Evolutionary conservation across 139 green algal species (phyloP), one percentile per base, ranked within the genome.

Genomic region (Axilococcus clingmanii): DNA sequence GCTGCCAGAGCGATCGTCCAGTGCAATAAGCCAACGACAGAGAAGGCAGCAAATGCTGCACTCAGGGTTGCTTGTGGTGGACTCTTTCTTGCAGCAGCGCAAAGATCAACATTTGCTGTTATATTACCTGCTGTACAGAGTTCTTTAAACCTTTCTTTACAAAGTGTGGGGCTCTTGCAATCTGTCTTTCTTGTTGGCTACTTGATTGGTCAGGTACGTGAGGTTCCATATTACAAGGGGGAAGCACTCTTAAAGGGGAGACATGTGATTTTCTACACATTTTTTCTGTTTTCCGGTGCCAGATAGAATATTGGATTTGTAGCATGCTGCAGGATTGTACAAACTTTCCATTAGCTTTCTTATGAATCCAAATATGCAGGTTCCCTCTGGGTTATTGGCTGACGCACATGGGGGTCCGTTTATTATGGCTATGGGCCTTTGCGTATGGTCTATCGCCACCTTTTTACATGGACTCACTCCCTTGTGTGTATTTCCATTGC

Each of bases 141-240:
- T 15, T 33, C 63, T 40, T 71, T 73, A 16, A 29, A 44, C 16
- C 52, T 74, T 14, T 49, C 11, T 17, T 43, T 71, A 40, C 34
- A 55, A 4, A 43, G 80, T 47, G 48, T 84, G 51, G 77, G 77
- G 0, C 25, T 72, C 4, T 19, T 77, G 17, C 72, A 86, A 38
- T 66, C 65, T 1, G 54, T 75, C 34, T 74, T 81, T 54, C 63
- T 88, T 30, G 23, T 43, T 19, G 76, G 75, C 0, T 88, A 88
- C 52, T 25, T 87, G 17, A 20, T 68, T n/a, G 77, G 77, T 0
- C 80, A 87, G 68, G 48, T 85, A 23, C 2, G 22, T n/a, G 19
- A 3, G 29, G 24, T 38, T 41, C 7, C 31, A 9, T 28, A 24
- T 31, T 37, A 35, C 31, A 57, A 57, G 30, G 16, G 23, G 38